These are phyloP conservation scores for Biscogniauxia sp. DNA, from an alignment of 2,329 filamentous ascomycete genomes.

Conservation along the genomic window DNA sequence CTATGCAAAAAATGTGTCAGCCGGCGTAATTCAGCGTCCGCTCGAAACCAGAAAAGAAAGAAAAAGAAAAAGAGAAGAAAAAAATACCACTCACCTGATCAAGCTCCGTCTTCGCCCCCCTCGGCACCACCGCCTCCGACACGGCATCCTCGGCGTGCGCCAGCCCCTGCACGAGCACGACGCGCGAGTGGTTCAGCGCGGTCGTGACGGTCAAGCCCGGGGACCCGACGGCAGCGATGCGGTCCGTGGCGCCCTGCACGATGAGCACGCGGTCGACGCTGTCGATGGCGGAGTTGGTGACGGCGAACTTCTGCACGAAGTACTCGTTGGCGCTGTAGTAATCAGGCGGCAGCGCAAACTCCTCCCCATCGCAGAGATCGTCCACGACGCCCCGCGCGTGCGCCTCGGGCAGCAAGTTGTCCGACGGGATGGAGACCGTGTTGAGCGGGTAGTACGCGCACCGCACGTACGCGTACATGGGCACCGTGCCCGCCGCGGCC, in stretches of 20 bases:
- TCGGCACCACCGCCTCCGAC: conserved; percentile 16
- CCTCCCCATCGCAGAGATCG: conserved; percentile 5
- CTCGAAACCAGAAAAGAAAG: background rate
- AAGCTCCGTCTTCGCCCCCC: conserved; percentile 15
- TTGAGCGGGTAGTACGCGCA: conserved; percentile 18
- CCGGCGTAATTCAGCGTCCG: background rate
- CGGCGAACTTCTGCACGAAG: conserved; percentile 17
- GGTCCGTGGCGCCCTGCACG: conserved; percentile 15
- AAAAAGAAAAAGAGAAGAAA: background rate
- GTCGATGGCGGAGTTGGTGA: conserved; percentile 13
- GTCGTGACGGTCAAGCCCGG: conserved; percentile 9
- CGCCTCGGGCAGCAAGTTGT: conserved; percentile 14
- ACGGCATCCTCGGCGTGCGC: conserved; percentile 19
- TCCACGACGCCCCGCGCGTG: conserved; percentile 11
- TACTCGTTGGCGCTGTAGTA: conserved; percentile 19
- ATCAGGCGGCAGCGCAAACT: conserved; percentile 10
- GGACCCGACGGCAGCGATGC: conserved; percentile 16
- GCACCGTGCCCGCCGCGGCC: conserved; percentile 3
- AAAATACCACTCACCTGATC: conserved; percentile 9
- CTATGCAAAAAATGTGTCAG: conserved; percentile 6
- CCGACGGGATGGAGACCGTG: conserved; percentile 15
- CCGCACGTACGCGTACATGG: conserved; percentile 12
- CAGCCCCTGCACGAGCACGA: conserved; percentile 11
- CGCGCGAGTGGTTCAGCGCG: conserved; percentile 15
- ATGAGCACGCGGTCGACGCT: conserved; percentile 13